These are phyloP conservation scores for Lipomyces starkeyi DNA, from an alignment of 805 yeast species.

Conservation along the genomic window DNA sequence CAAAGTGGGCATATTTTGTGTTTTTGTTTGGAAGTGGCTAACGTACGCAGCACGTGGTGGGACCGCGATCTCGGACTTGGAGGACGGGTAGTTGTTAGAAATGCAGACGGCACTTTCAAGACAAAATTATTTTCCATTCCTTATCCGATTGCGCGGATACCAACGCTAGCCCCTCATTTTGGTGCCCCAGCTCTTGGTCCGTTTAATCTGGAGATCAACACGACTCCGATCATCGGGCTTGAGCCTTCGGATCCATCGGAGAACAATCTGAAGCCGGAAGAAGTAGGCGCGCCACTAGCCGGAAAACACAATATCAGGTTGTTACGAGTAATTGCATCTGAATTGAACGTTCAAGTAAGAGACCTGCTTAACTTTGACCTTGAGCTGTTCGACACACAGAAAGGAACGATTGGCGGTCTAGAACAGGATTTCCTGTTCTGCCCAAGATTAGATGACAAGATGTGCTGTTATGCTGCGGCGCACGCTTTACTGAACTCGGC, in stretches of 20 bases:
- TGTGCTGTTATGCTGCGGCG: constrained; percentile 76
- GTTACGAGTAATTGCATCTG: constrained; percentile 68
- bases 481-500: constrained; percentile 58
- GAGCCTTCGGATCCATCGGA: constrained; percentile 42
- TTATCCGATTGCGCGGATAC: constrained; percentile 70
- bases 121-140: constrained; percentile 48
- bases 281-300: constrained; percentile 41
- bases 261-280: constrained; percentile 37
- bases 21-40: neutral
- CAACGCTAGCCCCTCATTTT: constrained; percentile 86
- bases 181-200: constrained; percentile 72
- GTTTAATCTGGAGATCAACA: constrained; percentile 74
- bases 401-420: constrained; percentile 77
- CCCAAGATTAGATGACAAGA: constrained; percentile 83
- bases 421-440: constrained; percentile 75
- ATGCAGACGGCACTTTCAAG: constrained; percentile 40
- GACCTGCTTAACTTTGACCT: constrained; percentile 73
- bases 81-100: constrained; percentile 68
- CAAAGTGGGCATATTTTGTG: constrained; percentile 6
- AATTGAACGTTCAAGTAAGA: constrained; percentile 58
- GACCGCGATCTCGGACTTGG: constrained; percentile 86
- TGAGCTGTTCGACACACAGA: constrained; percentile 80
- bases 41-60: constrained; percentile 59
- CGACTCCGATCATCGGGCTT: constrained; percentile 78
- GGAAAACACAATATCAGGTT: constrained; percentile 55